Conservation (phyloP, 352 stramenopile genomes). For the Phytopythium chamaehyphon region DNA sequence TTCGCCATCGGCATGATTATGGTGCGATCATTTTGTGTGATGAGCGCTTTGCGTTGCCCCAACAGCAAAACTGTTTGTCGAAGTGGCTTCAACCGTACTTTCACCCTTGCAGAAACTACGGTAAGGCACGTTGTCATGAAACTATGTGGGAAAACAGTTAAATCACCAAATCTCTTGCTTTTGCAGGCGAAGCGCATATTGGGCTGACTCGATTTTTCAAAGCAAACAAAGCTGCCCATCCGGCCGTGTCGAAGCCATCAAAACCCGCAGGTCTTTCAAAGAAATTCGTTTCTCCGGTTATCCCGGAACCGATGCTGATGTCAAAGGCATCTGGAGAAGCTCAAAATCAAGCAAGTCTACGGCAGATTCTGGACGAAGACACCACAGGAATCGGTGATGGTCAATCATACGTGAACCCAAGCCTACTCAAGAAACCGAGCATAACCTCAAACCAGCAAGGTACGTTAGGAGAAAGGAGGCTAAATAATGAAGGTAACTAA, state of each 20-base stretch:
- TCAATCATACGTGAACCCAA: conserved; percentile 77
- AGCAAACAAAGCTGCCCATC: conserved; percentile 42
- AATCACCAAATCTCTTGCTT: not conserved
- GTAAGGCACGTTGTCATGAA: too few species aligned
- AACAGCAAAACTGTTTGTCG: conserved; percentile 91
- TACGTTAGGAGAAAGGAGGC: conserved; percentile 10
- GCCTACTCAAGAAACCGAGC: conserved; percentile 36
- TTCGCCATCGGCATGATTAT: conserved; percentile 98
- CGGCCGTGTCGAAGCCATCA: conserved; percentile 13
- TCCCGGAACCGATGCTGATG: conserved; percentile 1
- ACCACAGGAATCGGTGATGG: conserved; percentile 67
- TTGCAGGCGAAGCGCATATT: conserved; percentile 75
- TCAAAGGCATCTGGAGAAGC: conserved; percentile 1
- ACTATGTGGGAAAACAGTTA: not conserved
- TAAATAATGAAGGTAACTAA: too few species aligned
- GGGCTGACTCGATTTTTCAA: conserved; percentile 83
- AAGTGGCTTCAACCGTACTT: conserved; percentile 94
- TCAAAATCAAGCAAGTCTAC: conserved; percentile 2
- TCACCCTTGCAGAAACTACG: conserved; percentile 57
- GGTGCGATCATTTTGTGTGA: conserved; percentile 97
- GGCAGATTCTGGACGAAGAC: conserved; percentile 4
- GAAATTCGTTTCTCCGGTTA: conserved; percentile 7
- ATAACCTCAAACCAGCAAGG: conserved; percentile 10
- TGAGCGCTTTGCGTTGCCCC: conserved; percentile 91
- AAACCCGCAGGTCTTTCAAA: conserved; percentile 42